A percentile compares a stretch with the other conserved stretches of the same genome.
Evolutionary conservation across 2,329 filamentous ascomycete genomes (phyloP).

Genomic region (Penicillium nordicum): DNA sequence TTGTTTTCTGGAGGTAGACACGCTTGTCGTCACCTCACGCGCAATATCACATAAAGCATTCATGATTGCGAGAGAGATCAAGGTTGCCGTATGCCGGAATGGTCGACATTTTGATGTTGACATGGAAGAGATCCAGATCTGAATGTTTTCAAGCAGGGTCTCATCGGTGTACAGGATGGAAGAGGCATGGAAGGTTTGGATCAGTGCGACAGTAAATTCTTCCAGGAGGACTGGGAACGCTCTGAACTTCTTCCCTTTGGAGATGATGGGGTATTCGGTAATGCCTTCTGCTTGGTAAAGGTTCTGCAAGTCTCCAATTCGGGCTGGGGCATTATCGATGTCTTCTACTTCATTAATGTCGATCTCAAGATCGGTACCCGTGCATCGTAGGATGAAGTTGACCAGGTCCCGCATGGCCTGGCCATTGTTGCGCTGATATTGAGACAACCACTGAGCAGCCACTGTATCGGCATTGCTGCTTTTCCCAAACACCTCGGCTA

Average conservation of each 20-base stretch:
- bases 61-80: slow-evolving; percentile 75
- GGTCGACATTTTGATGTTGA: slow-evolving; percentile 82
- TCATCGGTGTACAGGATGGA: slow-evolving; percentile 73
- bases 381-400: slow-evolving; percentile 62
- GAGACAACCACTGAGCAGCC: slow-evolving; percentile 55
- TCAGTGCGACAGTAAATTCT: slow-evolving; percentile 73
- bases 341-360: slow-evolving; percentile 82
- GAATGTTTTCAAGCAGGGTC: slow-evolving; percentile 80
- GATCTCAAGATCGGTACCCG: slow-evolving; percentile 77
- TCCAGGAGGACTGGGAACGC: slow-evolving; percentile 75
- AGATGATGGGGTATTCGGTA: slow-evolving; percentile 87
- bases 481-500: slow-evolving; percentile 59
- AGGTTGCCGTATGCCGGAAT: slow-evolving; percentile 90
- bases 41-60: slow-evolving; percentile 73
- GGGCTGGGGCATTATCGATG: slow-evolving; percentile 77
- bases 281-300: slow-evolving; percentile 80
- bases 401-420: slow-evolving; percentile 56
- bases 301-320: slow-evolving; percentile 79
- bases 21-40: slow-evolving; percentile 65
- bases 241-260: slow-evolving; percentile 70
- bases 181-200: slow-evolving; percentile 76
- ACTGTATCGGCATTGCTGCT: slow-evolving; percentile 54
- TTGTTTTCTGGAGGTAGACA: slow-evolving; percentile 74
- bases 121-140: slow-evolving; percentile 86
- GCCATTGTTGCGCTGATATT: slow-evolving; percentile 55